Evolutionary conservation across 306 rosid genomes (phyloP).

Genomic region (Oxytropis ochrocephala): DNA sequence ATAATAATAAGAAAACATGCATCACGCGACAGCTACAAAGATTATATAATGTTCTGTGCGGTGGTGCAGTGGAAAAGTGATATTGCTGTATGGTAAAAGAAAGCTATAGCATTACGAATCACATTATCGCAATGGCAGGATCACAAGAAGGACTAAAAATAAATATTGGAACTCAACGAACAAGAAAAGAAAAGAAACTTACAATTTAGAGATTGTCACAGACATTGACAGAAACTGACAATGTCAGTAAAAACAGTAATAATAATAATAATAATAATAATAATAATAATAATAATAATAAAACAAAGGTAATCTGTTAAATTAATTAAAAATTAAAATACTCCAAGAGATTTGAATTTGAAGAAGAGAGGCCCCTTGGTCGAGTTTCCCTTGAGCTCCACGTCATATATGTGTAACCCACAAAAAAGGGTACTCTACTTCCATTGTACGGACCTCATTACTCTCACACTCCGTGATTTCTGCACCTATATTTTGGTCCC

Average conservation of each 20-base stretch:
- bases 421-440: neutral
- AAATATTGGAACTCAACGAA: constrained; percentile 22
- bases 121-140: neutral
- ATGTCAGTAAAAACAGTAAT: neutral
- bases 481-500: too few species aligned
- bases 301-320: too few species aligned
- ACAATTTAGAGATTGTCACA: neutral
- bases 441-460: neutral
- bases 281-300: neutral
- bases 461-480: neutral
- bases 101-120: too few species aligned
- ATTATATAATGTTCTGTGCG: neutral
- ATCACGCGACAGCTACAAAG: neutral
- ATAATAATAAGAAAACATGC: too few species aligned
- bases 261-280: neutral
- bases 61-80: neutral
- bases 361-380: neutral
- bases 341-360: neutral
- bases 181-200: neutral
- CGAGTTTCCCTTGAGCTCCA: neutral
- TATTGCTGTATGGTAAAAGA: too few species aligned
- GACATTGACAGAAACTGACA: constrained; percentile 1
- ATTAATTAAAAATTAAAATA: too few species aligned
- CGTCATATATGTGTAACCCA: neutral
- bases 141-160: constrained; percentile 6